Percentiles rank a stretch among this genome's conserved stretches.
phyloP scores from a whole-genome alignment of 768 basidiomycete genomes.

The Lentinus tigrinus region DNA sequence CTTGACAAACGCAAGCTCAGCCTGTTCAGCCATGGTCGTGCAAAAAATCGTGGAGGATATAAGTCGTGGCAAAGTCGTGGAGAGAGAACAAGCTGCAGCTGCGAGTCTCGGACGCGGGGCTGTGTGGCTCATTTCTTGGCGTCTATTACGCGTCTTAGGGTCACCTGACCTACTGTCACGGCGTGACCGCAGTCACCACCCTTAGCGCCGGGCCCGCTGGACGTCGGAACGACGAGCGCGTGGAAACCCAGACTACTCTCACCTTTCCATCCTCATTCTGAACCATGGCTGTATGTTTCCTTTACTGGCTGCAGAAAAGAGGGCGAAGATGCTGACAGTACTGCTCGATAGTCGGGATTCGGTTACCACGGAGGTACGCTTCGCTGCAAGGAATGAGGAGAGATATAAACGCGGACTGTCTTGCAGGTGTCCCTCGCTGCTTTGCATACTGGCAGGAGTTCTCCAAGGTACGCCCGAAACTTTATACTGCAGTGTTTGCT shows the following conservation, averaged over 20 bases:
- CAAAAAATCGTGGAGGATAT: not conserved
- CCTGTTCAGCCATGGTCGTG: slow-evolving; percentile 51
- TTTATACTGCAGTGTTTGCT: not conserved
- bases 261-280: slow-evolving; percentile 11
- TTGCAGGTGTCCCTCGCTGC: slow-evolving; percentile 77
- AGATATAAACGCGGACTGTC: slow-evolving; percentile 7
- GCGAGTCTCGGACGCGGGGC: not conserved
- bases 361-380: slow-evolving; percentile 19
- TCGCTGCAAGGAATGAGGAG: not conserved
- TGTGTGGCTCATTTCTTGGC: too few species aligned
- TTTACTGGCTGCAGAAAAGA: not conserved
- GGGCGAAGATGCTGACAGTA: not conserved
- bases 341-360: slow-evolving; percentile 55
- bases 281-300: slow-evolving; percentile 41
- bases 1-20: slow-evolving; percentile 61
- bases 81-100: not conserved
- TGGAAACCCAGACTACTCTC: not conserved
- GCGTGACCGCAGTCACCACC: slow-evolving; percentile 1
- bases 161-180: slow-evolving; percentile 6
- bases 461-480: slow-evolving; percentile 49
- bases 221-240: not conserved
- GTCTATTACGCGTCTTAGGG: not conserved
- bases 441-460: slow-evolving; percentile 94
- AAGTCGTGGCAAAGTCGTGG: not conserved
- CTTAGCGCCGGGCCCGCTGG: not conserved